phyloP scores from a whole-genome alignment of 148 eudicot species.

The Rhododendron mucronatum region DNA sequence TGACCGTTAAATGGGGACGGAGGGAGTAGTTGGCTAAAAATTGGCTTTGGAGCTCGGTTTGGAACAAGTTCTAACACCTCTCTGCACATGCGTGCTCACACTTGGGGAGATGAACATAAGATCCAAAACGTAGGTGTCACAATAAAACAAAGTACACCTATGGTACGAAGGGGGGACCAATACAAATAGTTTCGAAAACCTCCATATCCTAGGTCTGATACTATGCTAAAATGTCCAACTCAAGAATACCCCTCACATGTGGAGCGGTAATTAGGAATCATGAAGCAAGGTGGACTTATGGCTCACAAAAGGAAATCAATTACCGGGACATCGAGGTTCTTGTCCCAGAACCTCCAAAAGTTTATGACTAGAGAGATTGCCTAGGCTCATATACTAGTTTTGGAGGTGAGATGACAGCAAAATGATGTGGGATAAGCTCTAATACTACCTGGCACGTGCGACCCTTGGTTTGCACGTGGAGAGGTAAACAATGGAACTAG shows the following conservation, averaged over 20 bases:
- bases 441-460: not conserved
- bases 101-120: not conserved
- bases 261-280: not conserved
- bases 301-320: not conserved
- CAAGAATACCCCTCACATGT: not conserved
- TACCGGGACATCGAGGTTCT: not conserved
- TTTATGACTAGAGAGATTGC: not conserved
- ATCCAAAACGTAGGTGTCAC: not conserved
- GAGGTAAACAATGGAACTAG: not conserved
- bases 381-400: not conserved
- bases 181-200: not conserved
- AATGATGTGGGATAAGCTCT: not conserved
- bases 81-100: not conserved
- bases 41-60: not conserved
- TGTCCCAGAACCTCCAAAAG: not conserved
- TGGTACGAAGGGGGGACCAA: not conserved
- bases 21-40: not conserved
- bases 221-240: not conserved
- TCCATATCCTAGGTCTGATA: not conserved
- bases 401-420: not conserved
- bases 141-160: not conserved
- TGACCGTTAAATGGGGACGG: too few species aligned
- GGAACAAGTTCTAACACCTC: not conserved
- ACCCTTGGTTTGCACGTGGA: not conserved
- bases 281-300: not conserved